These are phyloP conservation scores for Komagataella pastoris DNA, from an alignment of 805 yeast species.

Conservation along the genomic window DNA sequence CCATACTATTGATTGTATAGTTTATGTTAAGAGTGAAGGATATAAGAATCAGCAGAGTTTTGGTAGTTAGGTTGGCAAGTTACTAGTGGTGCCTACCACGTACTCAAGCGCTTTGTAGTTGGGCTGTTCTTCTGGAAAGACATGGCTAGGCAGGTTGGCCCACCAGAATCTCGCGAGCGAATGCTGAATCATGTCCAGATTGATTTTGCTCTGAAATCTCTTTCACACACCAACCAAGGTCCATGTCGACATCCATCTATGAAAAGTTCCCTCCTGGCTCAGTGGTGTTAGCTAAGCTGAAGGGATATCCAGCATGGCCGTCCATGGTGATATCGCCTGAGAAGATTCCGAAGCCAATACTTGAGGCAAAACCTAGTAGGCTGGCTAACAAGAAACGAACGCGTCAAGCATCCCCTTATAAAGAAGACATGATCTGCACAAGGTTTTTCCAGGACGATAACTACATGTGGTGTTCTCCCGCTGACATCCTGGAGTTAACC, in stretches of 20 bases:
- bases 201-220: neutral
- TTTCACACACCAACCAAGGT: constrained; percentile 27
- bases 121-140: neutral
- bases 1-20: neutral
- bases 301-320: constrained; percentile 9
- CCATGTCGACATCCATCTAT: constrained; percentile 6
- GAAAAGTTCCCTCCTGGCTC: constrained; percentile 6
- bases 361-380: constrained; percentile 4
- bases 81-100: neutral
- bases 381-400: neutral
- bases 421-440: constrained; percentile 2
- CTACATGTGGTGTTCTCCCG: constrained; percentile 24
- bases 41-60: neutral
- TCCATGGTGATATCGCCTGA: constrained; percentile 7
- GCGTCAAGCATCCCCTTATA: constrained; percentile 2
- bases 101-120: neutral
- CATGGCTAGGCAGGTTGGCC: neutral
- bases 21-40: neutral
- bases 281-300: constrained; percentile 6
- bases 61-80: neutral
- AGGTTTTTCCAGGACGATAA: constrained; percentile 4
- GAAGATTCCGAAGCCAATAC: constrained; percentile 3
- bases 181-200: neutral
- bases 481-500: constrained; percentile 31
- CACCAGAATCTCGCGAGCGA: neutral